phyloP scores from a whole-genome alignment of 331 rosid genomes.

The Malus hybrid region DNA sequence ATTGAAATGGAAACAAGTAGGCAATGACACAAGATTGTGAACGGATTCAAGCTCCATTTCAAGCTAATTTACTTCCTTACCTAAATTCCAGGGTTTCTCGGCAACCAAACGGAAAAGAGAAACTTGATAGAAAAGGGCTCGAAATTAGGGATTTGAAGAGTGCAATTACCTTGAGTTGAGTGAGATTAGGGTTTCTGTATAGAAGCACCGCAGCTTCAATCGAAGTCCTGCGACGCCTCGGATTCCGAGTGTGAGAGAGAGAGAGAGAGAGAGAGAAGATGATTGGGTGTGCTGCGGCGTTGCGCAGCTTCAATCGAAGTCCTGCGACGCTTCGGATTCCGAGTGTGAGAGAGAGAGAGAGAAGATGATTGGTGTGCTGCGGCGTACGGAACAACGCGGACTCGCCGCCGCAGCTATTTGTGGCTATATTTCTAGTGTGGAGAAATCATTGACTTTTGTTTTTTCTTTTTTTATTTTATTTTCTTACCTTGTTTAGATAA shows the following conservation, averaged over 20 bases:
- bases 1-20: background rate
- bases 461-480: background rate
- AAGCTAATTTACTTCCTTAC: background rate
- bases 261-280: background rate
- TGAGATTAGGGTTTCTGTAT: constrained; percentile 1
- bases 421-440: background rate
- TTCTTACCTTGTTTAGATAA: background rate
- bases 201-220: background rate
- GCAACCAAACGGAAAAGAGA: background rate
- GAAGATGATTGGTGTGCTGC: background rate
- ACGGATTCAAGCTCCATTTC: background rate
- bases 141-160: constrained; percentile 19
- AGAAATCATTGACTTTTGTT: background rate
- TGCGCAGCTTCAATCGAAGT: background rate
- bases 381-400: constrained; percentile 1
- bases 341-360: background rate
- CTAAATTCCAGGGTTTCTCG: background rate
- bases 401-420: background rate
- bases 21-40: background rate
- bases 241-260: background rate
- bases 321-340: background rate
- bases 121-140: background rate
- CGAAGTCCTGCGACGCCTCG: background rate
- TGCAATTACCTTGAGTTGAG: constrained; percentile 4
- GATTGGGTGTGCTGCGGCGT: constrained; percentile 11